These are phyloP conservation scores for Magnaporthales sp. DNA, from an alignment of 2,329 filamentous ascomycete species.

Conservation along the genomic window DNA sequence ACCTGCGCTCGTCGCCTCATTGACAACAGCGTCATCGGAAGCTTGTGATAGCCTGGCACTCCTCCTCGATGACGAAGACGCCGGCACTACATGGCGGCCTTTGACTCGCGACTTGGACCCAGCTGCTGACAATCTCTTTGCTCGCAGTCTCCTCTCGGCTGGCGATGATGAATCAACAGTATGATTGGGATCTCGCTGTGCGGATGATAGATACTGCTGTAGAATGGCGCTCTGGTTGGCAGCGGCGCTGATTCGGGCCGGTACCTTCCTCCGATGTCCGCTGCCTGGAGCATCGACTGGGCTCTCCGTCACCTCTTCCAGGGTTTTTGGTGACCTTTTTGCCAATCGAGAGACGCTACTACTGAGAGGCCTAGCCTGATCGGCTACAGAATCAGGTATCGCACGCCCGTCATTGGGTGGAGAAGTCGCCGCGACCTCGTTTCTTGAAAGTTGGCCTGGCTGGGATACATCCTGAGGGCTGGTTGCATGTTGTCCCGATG, in stretches of 20 bases:
- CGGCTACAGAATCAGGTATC: constrained; percentile 10
- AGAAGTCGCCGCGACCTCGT: constrained; percentile 6
- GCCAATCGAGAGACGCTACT: not conserved
- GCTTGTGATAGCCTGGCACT: not conserved
- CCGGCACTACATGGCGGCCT: not conserved
- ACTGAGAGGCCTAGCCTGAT: constrained; percentile 7
- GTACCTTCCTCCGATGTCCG: constrained; percentile 35
- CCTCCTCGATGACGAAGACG: not conserved
- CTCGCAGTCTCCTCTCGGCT: constrained; percentile 26
- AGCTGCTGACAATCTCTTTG: not conserved
- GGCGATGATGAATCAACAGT: constrained; percentile 31
- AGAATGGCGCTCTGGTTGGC: constrained; percentile 27
- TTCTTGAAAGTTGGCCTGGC: not conserved
- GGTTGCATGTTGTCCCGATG: not conserved
- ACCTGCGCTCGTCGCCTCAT: constrained; percentile 14
- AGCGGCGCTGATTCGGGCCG: constrained; percentile 19
- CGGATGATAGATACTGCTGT: constrained; percentile 26
- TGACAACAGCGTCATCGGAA: constrained; percentile 14
- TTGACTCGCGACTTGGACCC: too few species aligned
- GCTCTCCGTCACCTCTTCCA: constrained; percentile 42
- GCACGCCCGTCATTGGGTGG: not conserved
- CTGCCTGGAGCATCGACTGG: constrained; percentile 47
- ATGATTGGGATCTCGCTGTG: constrained; percentile 19
- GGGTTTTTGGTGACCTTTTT: constrained; percentile 6
- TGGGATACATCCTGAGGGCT: not conserved